Evolutionary conservation across 805 yeast genomes (phyloP).

Genomic region (Saturnispora saitoi): DNA sequence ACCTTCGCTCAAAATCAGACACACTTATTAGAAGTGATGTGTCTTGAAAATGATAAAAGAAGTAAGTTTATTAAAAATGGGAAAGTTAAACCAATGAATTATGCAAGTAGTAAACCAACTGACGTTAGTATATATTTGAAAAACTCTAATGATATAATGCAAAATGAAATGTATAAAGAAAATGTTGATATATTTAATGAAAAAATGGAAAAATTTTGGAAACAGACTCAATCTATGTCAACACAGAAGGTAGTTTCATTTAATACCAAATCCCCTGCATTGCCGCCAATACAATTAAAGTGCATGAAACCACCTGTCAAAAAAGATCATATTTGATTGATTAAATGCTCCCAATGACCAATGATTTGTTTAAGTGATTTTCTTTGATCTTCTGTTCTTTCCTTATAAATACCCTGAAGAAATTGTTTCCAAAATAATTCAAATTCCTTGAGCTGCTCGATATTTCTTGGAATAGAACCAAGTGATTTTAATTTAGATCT

Average conservation of each 20-base stretch:
- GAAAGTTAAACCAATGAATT: background rate
- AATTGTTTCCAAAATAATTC: slow-evolving; percentile 45
- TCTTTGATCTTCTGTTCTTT: slow-evolving; percentile 27
- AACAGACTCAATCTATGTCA: background rate
- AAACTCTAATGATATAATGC: background rate
- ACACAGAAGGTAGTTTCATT: background rate
- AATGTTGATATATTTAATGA: background rate
- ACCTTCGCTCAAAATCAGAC: background rate
- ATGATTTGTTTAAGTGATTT: slow-evolving; percentile 23
- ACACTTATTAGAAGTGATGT: background rate
- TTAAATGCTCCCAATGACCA: slow-evolving; percentile 14
- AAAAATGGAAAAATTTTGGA: background rate
- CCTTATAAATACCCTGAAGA: slow-evolving; percentile 34
- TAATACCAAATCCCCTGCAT: background rate
- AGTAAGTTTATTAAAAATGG: background rate
- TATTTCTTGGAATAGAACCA: slow-evolving; percentile 23
- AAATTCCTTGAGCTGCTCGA: slow-evolving; percentile 31
- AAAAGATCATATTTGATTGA: background rate
- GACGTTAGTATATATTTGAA: background rate
- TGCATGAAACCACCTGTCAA: background rate
- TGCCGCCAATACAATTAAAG: background rate
- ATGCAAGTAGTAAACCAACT: background rate
- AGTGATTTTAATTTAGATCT: slow-evolving; percentile 15
- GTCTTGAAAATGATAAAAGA: background rate
- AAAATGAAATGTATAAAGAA: background rate